These are phyloP conservation scores for Camellia japonica DNA, from an alignment of 148 eudicot species.

Conservation along the genomic window DNA sequence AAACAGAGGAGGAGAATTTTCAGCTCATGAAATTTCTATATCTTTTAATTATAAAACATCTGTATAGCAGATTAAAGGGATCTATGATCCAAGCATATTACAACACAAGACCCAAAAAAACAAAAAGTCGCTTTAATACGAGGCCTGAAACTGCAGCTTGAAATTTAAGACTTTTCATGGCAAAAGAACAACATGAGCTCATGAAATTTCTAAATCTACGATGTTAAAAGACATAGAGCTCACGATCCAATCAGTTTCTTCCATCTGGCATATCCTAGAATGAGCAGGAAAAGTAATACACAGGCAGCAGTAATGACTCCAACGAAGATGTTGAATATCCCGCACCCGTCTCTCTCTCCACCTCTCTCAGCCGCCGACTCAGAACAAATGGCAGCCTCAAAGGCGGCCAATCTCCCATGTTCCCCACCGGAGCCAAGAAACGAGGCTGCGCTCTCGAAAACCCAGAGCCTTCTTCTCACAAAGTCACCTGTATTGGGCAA, in stretches of 20 bases:
- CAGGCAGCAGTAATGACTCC: conserved; percentile 36
- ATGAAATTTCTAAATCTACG: no score
- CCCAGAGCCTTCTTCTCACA: no score
- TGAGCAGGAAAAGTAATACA: conserved; percentile 56
- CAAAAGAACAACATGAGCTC: neutral
- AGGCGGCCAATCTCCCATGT: no score
- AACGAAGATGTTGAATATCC: conserved; percentile 42
- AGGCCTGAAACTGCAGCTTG: neutral
- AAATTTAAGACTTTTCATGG: neutral
- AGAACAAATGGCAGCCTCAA: no score
- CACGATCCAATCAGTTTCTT: conserved; percentile 68
- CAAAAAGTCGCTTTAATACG: neutral
- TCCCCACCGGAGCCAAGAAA: no score
- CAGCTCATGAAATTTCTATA: neutral
- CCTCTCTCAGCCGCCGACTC: no score
- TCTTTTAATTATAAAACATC: neutral
- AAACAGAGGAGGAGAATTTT: no score
- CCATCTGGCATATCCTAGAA: conserved; percentile 90
- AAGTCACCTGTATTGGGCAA: no score
- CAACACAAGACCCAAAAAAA: no score
- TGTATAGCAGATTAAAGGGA: neutral
- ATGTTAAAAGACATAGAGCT: no score
- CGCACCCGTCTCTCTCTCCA: no score
- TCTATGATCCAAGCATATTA: neutral
- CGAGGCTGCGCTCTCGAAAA: no score